Percentiles rank a stretch among this genome's conserved stretches.
Evolutionary conservation across 768 basidiomycete genomes (phyloP).

Genomic region (Mycena haematopus): DNA sequence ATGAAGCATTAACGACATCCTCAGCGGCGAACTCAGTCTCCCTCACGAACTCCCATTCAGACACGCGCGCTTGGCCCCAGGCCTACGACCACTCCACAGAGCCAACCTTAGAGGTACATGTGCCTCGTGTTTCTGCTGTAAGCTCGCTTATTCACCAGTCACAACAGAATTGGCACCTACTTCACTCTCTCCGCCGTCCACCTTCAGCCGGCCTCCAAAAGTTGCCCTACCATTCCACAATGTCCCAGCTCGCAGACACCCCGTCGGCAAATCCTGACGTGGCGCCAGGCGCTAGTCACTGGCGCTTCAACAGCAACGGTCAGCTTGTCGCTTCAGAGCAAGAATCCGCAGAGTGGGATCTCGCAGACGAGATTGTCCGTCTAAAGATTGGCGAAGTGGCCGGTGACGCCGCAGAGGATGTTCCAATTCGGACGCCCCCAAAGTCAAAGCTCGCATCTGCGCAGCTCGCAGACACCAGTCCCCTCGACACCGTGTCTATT

Average conservation of each 20-base stretch:
- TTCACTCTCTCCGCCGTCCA: constrained; percentile 41
- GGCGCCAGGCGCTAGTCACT: constrained; percentile 52
- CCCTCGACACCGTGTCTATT: constrained; percentile 74
- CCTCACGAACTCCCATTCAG: constrained; percentile 41
- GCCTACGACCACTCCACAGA: constrained; percentile 52
- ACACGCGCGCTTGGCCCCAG: constrained; percentile 57
- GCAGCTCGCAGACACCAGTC: constrained; percentile 70
- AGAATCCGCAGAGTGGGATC: constrained; percentile 66
- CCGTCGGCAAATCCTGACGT: constrained; percentile 48
- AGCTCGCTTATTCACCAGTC: constrained; percentile 34
- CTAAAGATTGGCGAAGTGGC: constrained; percentile 67
- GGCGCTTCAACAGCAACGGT: constrained; percentile 69
- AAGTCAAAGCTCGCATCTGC: constrained; percentile 64
- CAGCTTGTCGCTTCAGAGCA: constrained; percentile 66
- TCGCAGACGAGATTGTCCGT: constrained; percentile 75
- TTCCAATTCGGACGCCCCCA: constrained; percentile 70
- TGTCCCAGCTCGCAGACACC: constrained; percentile 56
- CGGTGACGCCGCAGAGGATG: constrained; percentile 57
- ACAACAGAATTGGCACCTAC: constrained; percentile 54
- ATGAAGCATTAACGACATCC: constrained; percentile 66
- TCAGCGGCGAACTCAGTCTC: constrained; percentile 47
- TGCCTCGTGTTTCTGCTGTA: constrained; percentile 40
- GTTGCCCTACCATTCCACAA: constrained; percentile 42
- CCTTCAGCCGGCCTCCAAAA: constrained; percentile 46
- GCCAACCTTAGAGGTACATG: constrained; percentile 53